Conservation (phyloP, 768 basidiomycete genomes). For the Candolleomyces aberdarensis region DNA sequence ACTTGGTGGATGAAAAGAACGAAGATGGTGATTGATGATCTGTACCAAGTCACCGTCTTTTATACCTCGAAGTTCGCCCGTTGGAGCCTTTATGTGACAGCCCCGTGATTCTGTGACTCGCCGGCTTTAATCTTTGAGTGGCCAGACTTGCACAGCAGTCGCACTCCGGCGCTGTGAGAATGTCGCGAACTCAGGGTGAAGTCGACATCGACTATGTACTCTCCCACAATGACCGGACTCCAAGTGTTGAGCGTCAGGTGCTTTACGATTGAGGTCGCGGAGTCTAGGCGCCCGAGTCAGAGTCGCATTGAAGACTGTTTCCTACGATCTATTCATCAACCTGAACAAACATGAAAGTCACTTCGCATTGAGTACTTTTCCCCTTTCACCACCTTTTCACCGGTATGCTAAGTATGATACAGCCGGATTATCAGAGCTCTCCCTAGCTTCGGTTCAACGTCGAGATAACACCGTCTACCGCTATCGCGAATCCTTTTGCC, state of each 20-base stretch:
- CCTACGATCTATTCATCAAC: background rate
- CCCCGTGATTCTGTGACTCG: no score
- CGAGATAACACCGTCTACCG: conserved; percentile 26
- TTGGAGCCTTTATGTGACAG: no score
- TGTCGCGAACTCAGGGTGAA: background rate
- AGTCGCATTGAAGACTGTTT: no score
- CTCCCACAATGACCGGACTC: no score
- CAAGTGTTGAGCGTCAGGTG: no score
- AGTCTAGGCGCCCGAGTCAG: no score
- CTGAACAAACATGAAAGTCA: conserved; percentile 36
- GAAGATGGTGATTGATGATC: background rate
- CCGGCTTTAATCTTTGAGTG: no score
- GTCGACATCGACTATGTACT: background rate
- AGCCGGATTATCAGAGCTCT: conserved; percentile 46
- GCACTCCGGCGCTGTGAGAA: background rate
- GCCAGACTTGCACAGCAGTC: no score
- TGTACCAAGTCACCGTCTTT: no score
- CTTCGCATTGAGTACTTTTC: conserved; percentile 39
- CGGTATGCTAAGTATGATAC: conserved; percentile 35
- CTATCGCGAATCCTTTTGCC: conserved; percentile 34
- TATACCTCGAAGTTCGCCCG: no score
- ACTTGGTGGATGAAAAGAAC: background rate
- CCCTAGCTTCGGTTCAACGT: conserved; percentile 41
- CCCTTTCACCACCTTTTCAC: conserved; percentile 35
- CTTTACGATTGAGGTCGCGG: background rate